A percentile compares a stretch with the other conserved stretches of the same genome.
phyloP scores from a whole-genome alignment of 140 eudicot species.

The Ambrosia hybrid region DNA sequence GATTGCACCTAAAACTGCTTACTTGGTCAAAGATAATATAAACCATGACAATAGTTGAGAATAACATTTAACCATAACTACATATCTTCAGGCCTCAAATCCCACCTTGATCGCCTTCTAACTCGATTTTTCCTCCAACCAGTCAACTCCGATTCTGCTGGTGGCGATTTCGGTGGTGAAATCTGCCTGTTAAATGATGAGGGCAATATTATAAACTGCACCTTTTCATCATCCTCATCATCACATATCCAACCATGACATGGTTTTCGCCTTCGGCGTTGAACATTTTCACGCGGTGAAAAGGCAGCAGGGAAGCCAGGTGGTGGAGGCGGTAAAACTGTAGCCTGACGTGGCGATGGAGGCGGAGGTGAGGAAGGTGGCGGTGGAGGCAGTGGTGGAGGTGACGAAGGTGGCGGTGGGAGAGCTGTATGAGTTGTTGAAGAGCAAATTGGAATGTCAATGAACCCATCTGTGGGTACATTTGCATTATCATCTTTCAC shows the following conservation, averaged over 20 bases:
- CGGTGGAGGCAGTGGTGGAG: neutral
- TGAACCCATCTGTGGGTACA: too few relatives aligned
- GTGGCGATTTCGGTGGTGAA: conserved; percentile 22
- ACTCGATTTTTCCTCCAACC: neutral
- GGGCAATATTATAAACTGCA: conserved; percentile 21
- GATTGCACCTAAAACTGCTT: neutral
- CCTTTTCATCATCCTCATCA: conserved; percentile 20
- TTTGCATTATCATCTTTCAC: too few relatives aligned
- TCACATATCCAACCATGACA: conserved; percentile 48
- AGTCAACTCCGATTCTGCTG: neutral
- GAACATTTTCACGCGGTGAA: conserved; percentile 12
- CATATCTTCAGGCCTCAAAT: conserved; percentile 39
- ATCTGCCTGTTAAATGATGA: conserved; percentile 19
- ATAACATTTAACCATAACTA: neutral
- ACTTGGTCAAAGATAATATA: neutral
- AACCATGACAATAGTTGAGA: neutral
- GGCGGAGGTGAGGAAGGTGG: conserved; percentile 1
- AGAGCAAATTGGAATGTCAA: too few relatives aligned
- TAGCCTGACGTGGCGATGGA: neutral
- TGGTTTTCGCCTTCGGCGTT: conserved; percentile 27
- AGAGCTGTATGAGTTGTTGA: neutral
- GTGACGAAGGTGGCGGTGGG: neutral
- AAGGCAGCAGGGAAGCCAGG: neutral
- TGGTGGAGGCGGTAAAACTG: neutral
- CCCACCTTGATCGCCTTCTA: conserved; percentile 51